Conservation (phyloP, 139 green algal species). For the Coelastrella sp. region DNA sequence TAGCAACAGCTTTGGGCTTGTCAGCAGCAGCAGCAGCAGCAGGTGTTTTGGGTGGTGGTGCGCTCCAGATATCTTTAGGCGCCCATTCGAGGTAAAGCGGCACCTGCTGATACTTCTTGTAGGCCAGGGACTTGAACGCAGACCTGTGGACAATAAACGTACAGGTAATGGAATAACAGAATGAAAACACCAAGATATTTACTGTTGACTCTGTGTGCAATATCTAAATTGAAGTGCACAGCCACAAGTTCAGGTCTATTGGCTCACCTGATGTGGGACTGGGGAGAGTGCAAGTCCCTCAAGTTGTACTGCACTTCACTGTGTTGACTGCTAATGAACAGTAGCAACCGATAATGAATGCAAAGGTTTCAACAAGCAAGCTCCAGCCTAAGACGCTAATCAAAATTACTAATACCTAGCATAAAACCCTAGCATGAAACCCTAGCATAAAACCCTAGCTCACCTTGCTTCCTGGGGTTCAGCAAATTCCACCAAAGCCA, state of each 20-base stretch:
- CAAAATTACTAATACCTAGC: too few species aligned
- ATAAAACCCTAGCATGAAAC: too few species aligned
- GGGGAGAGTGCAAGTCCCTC: too few species aligned
- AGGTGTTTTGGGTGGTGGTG: constrained; percentile 11
- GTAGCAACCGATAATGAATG: too few species aligned
- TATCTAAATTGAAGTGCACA: too few species aligned
- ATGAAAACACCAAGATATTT: background rate
- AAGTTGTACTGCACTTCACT: too few species aligned
- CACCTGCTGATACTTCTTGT: constrained; percentile 95
- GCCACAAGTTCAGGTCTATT: too few species aligned
- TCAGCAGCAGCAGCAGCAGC: constrained; percentile 3
- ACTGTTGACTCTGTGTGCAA: too few species aligned
- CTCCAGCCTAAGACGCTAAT: too few species aligned
- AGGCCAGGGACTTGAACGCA: constrained; percentile 82
- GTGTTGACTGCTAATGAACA: too few species aligned
- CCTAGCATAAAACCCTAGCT: background rate
- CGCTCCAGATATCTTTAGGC: constrained; percentile 79
- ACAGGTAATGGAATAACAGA: background rate
- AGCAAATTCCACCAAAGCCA: constrained; percentile 93
- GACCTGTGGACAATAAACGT: background rate
- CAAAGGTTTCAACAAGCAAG: too few species aligned
- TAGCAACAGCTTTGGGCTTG: background rate
- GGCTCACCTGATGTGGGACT: too few species aligned
- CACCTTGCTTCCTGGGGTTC: constrained; percentile 71
- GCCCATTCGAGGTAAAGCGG: constrained; percentile 99